Percentiles rank a stretch among this genome's conserved stretches.
Conservation (phyloP, 257 asterid genomes). For the Plantago ovata region DNA sequence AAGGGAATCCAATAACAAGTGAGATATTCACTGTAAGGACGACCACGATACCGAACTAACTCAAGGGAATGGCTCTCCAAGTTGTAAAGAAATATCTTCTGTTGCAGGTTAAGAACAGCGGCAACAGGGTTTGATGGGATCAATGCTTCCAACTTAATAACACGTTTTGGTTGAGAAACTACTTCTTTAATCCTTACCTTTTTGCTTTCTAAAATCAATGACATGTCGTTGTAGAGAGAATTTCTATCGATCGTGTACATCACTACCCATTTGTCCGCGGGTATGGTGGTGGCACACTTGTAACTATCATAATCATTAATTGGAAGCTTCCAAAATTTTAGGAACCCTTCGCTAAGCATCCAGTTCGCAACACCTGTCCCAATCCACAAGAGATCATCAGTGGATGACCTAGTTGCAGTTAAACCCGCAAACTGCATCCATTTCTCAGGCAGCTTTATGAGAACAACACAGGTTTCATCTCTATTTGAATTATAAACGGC, state of each 20-base stretch:
- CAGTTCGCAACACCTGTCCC: not conserved
- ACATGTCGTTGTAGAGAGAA: not conserved
- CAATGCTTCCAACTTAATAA: not conserved
- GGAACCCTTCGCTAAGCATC: not conserved
- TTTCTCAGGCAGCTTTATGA: not conserved
- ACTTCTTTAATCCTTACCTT: too few species aligned
- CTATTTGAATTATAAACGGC: conserved; percentile 1
- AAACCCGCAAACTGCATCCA: not conserved
- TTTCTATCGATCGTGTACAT: not conserved
- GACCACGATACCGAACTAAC: not conserved
- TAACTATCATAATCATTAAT: not conserved
- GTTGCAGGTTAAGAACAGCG: not conserved
- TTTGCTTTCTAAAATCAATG: not conserved
- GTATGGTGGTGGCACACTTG: not conserved
- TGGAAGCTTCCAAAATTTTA: not conserved
- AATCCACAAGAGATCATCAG: not conserved
- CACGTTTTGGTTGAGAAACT: not conserved
- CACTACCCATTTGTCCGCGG: not conserved
- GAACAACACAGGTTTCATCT: not conserved
- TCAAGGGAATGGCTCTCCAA: not conserved
- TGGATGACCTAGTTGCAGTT: not conserved
- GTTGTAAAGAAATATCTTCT: not conserved
- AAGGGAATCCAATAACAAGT: too few species aligned
- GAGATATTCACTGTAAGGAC: not conserved
- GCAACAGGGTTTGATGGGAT: not conserved